A percentile compares a stretch with the other conserved stretches of the same genome.
Conservation (phyloP, 306 rosid species). For the Malus domestica region DNA sequence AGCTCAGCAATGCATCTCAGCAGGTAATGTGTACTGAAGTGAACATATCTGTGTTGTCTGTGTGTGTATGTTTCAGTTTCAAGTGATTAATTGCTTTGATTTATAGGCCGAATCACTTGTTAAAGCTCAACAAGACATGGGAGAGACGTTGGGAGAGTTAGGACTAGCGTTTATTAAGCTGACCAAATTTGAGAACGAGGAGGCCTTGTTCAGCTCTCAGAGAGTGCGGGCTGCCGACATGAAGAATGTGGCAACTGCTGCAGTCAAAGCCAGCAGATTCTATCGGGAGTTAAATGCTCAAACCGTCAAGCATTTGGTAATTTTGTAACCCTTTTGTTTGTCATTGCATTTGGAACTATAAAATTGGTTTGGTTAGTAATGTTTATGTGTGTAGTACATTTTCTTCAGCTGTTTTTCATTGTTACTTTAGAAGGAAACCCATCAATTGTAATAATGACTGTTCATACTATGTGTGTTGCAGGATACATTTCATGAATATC, state of each 20-base stretch:
- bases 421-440: background rate
- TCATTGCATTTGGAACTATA: background rate
- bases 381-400: background rate
- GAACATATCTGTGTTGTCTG: background rate
- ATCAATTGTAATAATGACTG: background rate
- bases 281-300: constrained; percentile 84
- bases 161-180: constrained; percentile 79
- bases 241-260: constrained; percentile 84
- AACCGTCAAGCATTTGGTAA: constrained; percentile 91
- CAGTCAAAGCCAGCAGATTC: constrained; percentile 90
- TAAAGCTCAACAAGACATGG: constrained; percentile 92
- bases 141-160: constrained; percentile 86
- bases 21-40: constrained; percentile 43
- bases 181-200: constrained; percentile 85
- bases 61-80: background rate
- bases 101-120: constrained; percentile 91
- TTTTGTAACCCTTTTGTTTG: background rate
- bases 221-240: constrained; percentile 68
- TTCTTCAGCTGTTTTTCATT: background rate
- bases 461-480: constrained; percentile 32
- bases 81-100: constrained; percentile 9
- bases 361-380: background rate
- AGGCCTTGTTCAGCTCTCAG: constrained; percentile 57
- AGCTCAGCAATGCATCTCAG: constrained; percentile 61
- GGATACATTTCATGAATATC: constrained; percentile 95